Evolutionary conservation across 768 basidiomycete genomes (phyloP).

Genomic region (Phlegmacium glaucopus): DNA sequence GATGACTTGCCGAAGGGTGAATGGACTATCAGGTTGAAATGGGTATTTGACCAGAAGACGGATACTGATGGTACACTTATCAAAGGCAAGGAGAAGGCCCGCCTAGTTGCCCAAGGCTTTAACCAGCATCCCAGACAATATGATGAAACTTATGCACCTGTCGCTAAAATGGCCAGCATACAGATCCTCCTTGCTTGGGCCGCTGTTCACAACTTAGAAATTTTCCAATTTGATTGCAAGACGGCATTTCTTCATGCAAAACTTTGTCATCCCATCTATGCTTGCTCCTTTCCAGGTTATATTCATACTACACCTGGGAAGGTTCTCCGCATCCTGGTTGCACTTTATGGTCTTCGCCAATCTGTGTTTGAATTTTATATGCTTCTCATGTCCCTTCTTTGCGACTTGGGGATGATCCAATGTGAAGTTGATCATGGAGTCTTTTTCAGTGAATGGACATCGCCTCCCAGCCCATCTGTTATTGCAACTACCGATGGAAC

Average conservation of each 20-base stretch:
- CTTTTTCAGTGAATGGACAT: constrained; percentile 14
- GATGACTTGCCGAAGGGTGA: too few species aligned
- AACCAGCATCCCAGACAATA: neutral
- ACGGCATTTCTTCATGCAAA: constrained; percentile 10
- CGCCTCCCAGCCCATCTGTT: constrained; percentile 14
- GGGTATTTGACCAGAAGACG: too few species aligned
- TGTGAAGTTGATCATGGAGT: constrained; percentile 25
- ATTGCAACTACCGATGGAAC: constrained; percentile 12
- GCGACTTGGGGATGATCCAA: constrained; percentile 6
- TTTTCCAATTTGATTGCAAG: constrained; percentile 7
- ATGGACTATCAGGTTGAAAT: too few species aligned
- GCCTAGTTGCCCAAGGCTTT: too few species aligned
- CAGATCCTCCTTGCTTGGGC: constrained; percentile 2
- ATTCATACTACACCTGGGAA: constrained; percentile 2
- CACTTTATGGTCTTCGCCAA: constrained; percentile 35
- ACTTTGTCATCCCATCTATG: constrained; percentile 1
- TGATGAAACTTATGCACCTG: constrained; percentile 9
- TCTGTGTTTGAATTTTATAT: constrained; percentile 18
- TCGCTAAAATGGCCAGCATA: neutral
- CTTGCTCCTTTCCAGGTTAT: constrained; percentile 6
- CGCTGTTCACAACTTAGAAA: neutral
- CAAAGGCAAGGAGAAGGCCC: too few species aligned
- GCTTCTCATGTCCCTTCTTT: constrained; percentile 2
- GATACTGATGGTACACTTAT: too few species aligned
- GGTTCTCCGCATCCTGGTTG: constrained; percentile 8